These are phyloP conservation scores for Lycium ferocissimum DNA, from an alignment of 257 asterid species.

Conservation along the genomic window DNA sequence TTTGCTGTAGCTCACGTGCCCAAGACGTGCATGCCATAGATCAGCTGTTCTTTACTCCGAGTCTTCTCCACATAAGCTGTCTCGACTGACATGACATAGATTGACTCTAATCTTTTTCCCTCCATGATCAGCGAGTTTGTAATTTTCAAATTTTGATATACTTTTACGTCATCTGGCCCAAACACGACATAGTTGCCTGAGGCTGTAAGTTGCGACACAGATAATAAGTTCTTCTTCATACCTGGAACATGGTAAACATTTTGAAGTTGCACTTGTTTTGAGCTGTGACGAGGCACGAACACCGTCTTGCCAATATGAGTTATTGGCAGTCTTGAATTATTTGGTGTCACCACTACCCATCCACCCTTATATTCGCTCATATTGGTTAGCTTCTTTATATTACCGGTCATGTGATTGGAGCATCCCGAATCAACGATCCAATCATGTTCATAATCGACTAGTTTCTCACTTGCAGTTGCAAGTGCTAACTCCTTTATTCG, in stretches of 20 bases:
- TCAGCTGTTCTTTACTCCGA: background rate
- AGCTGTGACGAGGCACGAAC: too few relatives aligned
- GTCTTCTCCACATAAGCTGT: background rate
- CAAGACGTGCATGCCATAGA: background rate
- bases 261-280: background rate
- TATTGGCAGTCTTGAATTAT: background rate
- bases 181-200: background rate
- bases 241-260: background rate
- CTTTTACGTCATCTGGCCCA: background rate
- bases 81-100: background rate
- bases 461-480: background rate
- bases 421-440: background rate
- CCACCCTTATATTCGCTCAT: background rate
- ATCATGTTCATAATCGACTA: slow-evolving; percentile 2
- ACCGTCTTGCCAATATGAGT: background rate
- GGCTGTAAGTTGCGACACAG: too few relatives aligned
- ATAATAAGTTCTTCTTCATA: background rate
- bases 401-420: slow-evolving; percentile 11
- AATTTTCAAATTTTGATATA: too few relatives aligned
- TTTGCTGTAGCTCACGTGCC: background rate
- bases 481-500: background rate
- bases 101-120: background rate
- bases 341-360: background rate
- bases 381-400: background rate
- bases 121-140: background rate